Conservation (phyloP, 2,329 filamentous ascomycete species). For the Alternaria sp. region DNA sequence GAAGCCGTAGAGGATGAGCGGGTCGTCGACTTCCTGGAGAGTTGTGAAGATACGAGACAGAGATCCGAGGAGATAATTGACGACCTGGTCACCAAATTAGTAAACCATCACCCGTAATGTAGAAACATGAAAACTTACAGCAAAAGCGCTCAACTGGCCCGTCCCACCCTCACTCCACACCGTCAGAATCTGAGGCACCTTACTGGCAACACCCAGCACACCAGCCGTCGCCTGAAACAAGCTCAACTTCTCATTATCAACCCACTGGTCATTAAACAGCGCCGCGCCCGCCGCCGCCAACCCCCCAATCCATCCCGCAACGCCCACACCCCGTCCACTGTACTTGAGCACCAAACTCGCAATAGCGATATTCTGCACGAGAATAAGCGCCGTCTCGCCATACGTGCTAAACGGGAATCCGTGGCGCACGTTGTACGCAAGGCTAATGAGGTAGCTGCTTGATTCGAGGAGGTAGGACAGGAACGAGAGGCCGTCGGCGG, state of each 20-base stretch:
- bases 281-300: constrained; percentile 73
- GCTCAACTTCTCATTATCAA: constrained; percentile 70
- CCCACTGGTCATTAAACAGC: constrained; percentile 70
- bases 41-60: constrained; percentile 97
- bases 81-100: constrained; percentile 67
- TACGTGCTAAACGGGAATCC: constrained; percentile 96
- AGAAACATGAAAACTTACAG: constrained; percentile 64
- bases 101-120: background rate
- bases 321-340: constrained; percentile 69
- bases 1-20: constrained; percentile 94
- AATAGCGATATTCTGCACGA: constrained; percentile 91
- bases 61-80: constrained; percentile 95
- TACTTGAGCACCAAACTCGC: constrained; percentile 86
- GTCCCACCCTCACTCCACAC: constrained; percentile 87
- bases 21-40: constrained; percentile 94
- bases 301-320: constrained; percentile 78
- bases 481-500: constrained; percentile 84
- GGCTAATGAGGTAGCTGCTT: constrained; percentile 80
- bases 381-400: constrained; percentile 91
- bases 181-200: constrained; percentile 89
- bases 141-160: constrained; percentile 94
- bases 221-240: constrained; percentile 87
- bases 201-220: constrained; percentile 82
- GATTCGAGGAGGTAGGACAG: constrained; percentile 94
- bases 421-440: constrained; percentile 91